phyloP scores from a whole-genome alignment of 768 basidiomycete genomes.

The Mycena kentingensis region DNA sequence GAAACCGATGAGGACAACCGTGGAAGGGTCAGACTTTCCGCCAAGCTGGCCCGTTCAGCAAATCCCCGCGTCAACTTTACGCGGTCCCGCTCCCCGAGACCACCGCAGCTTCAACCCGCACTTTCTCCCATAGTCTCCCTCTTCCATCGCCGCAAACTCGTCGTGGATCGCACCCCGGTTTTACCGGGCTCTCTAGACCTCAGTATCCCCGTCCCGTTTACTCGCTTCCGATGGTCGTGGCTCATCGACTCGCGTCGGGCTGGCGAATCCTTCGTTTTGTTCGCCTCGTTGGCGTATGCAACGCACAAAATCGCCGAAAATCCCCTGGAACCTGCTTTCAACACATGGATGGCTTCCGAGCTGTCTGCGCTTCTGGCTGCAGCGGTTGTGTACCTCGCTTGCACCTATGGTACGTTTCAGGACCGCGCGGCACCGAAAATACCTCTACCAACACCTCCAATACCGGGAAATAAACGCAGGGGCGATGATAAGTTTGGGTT shows the following conservation, averaged over 20 bases:
- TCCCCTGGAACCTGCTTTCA: slow-evolving; percentile 33
- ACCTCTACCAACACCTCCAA: not conserved
- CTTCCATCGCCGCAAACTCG: slow-evolving; percentile 44
- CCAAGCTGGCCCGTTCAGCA: slow-evolving; percentile 25
- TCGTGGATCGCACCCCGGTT: slow-evolving; percentile 32
- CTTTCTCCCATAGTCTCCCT: slow-evolving; percentile 46
- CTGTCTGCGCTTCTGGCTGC: slow-evolving; percentile 54
- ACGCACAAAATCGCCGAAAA: slow-evolving; percentile 48
- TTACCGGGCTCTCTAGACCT: slow-evolving; percentile 54
- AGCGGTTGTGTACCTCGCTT: slow-evolving; percentile 62
- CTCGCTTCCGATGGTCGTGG: slow-evolving; percentile 44
- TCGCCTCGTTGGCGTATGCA: slow-evolving; percentile 62
- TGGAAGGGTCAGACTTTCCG: slow-evolving; percentile 14
- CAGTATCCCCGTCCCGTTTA: slow-evolving; percentile 46
- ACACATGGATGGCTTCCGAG: slow-evolving; percentile 60
- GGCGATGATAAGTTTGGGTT: slow-evolving; percentile 58
- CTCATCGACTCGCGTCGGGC: slow-evolving; percentile 63
- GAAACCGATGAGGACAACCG: slow-evolving; percentile 29
- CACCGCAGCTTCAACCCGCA: slow-evolving; percentile 16
- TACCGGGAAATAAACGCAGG: slow-evolving; percentile 17
- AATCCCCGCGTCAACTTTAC: slow-evolving; percentile 55
- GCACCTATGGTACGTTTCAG: slow-evolving; percentile 56
- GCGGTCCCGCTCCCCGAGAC: slow-evolving; percentile 67
- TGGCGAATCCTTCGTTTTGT: slow-evolving; percentile 64
- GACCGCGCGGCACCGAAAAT: not conserved